Conservation (phyloP, 768 basidiomycete species). For the Heimioporus sp. region DNA sequence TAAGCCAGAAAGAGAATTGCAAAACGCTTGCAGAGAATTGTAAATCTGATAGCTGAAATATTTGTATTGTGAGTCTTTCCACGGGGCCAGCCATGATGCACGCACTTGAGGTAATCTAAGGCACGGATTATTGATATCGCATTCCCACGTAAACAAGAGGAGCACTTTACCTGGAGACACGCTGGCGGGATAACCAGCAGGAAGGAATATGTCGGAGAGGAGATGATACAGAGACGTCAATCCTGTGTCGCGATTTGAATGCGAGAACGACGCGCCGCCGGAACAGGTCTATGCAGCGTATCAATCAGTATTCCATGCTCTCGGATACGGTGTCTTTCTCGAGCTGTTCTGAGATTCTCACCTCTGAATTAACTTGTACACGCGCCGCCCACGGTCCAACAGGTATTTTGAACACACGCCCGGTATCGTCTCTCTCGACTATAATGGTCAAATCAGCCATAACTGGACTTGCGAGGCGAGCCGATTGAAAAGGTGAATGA, state of each 20-base stretch:
- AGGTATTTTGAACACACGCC: slow-evolving; percentile 18
- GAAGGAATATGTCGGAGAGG: slow-evolving; percentile 47
- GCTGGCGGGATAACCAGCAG: slow-evolving; percentile 57
- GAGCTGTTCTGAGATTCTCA: slow-evolving; percentile 5
- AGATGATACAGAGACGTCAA: slow-evolving; percentile 11
- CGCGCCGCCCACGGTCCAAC: slow-evolving; percentile 1
- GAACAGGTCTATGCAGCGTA: slow-evolving; percentile 1
- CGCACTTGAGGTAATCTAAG: slow-evolving; percentile 56
- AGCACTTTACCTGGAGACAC: slow-evolving; percentile 54
- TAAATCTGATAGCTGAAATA: slow-evolving; percentile 57
- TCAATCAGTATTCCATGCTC: not conserved
- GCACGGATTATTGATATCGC: not conserved
- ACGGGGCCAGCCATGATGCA: not conserved
- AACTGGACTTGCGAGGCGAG: no score
- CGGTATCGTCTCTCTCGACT: slow-evolving; percentile 21
- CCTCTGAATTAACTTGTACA: slow-evolving; percentile 9
- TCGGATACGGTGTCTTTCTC: not conserved
- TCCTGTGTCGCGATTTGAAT: not conserved
- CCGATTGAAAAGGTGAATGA: no score
- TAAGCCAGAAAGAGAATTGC: slow-evolving; percentile 61
- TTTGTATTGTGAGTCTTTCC: slow-evolving; percentile 5
- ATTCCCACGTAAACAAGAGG: not conserved
- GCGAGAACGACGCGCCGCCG: not conserved
- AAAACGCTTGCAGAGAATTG: slow-evolving; percentile 69
- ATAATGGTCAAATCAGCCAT: slow-evolving; percentile 8